phyloP scores from a whole-genome alignment of 176 grass and related monocot species.

The Chloris gayana region DNA sequence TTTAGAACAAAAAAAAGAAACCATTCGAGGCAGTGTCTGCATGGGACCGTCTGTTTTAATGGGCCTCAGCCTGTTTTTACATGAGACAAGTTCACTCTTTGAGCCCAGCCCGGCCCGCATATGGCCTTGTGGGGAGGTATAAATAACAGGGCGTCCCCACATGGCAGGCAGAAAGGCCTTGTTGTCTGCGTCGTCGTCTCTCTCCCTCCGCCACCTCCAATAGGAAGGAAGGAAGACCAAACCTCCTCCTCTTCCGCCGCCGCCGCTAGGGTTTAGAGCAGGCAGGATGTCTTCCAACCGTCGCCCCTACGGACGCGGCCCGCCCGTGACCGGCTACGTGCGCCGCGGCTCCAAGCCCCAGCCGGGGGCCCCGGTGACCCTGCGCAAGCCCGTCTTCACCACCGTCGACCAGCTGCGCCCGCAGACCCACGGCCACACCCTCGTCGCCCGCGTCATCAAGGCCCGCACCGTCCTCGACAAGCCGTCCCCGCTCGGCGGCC shows the following conservation, averaged over 20 bases:
- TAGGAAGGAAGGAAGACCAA: too few species aligned
- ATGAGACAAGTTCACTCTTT: too few species aligned
- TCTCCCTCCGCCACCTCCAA: background rate
- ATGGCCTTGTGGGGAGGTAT: background rate
- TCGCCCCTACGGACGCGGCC: background rate
- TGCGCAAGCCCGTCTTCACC: constrained; percentile 65
- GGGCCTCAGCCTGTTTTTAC: too few species aligned
- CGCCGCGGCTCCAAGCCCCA: background rate
- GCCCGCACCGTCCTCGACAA: constrained; percentile 54
- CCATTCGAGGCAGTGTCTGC: too few species aligned
- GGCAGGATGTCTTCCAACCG: background rate
- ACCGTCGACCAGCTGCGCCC: constrained; percentile 43
- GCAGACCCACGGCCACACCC: constrained; percentile 47
- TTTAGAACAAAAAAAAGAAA: too few species aligned
- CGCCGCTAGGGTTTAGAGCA: constrained; percentile 27
- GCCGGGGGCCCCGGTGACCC: background rate
- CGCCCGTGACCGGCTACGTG: constrained; percentile 21
- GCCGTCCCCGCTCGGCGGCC: constrained; percentile 8
- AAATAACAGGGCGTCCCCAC: background rate
- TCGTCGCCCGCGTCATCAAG: constrained; percentile 45
- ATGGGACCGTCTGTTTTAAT: too few species aligned
- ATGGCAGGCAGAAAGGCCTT: background rate
- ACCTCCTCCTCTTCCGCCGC: background rate
- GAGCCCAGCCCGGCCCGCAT: background rate
- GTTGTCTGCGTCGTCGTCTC: background rate